A percentile compares a stretch with the other conserved stretches of the same genome.
phyloP scores from a whole-genome alignment of 2,329 filamentous ascomycete species.

The Graphiopsis chlorocephala region DNA sequence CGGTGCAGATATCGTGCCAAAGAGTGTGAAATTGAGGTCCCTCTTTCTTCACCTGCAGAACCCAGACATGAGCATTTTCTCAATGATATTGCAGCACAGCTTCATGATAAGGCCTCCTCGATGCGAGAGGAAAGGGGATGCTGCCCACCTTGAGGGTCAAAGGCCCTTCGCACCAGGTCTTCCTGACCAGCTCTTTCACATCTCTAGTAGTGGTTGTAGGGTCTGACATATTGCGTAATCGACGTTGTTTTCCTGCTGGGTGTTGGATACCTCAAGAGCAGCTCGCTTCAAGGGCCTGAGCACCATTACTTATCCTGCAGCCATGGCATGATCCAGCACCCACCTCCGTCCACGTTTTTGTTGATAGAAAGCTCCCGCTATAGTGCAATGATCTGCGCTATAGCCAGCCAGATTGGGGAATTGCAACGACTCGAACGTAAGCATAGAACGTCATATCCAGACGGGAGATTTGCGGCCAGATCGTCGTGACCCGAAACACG shows the following conservation, averaged over 20 bases:
- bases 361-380: background rate
- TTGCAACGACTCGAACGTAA: background rate
- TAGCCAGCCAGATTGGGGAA: background rate
- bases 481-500: background rate
- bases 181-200: background rate
- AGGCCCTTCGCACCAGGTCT: background rate
- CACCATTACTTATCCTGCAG: background rate
- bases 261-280: background rate
- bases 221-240: background rate
- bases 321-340: background rate
- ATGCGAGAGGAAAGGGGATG: background rate
- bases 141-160: background rate
- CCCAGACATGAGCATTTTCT: background rate
- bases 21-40: background rate
- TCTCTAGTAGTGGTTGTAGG: background rate
- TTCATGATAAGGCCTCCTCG: background rate
- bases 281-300: background rate
- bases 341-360: background rate
- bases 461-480: background rate
- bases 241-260: background rate
- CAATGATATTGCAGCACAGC: background rate
- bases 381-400: background rate
- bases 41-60: background rate
- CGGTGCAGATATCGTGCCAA: background rate
- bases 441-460: background rate